Conservation (phyloP, 352 stramenopile genomes). For the Globisporangium camurandrum region DNA sequence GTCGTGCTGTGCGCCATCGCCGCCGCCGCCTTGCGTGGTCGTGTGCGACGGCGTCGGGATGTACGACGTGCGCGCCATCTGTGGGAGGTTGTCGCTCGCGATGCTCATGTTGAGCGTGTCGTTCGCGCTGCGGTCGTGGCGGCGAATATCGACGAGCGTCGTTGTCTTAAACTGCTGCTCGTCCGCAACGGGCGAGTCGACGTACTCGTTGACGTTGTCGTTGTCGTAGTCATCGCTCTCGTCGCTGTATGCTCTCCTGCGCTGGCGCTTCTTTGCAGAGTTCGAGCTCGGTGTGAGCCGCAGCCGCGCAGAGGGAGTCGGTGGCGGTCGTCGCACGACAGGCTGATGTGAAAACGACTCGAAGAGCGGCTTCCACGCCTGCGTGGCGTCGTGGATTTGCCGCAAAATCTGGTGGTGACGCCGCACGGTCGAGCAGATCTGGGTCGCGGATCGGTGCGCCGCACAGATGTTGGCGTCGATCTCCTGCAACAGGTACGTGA, state of each 20-base stretch:
- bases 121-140: conserved; percentile 25
- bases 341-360: conserved; percentile 54
- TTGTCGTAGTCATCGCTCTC: conserved; percentile 14
- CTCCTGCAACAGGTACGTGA: conserved; percentile 81
- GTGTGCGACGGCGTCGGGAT: conserved; percentile 35
- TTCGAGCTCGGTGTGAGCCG: conserved; percentile 16
- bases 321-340: conserved; percentile 26
- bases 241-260: no score
- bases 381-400: conserved; percentile 65
- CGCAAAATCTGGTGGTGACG: conserved; percentile 69
- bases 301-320: conserved; percentile 25
- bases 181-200: conserved; percentile 34
- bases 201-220: conserved; percentile 18
- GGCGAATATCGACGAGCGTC: conserved; percentile 42
- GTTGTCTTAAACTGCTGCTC: conserved; percentile 72
- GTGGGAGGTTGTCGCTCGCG: conserved; percentile 49
- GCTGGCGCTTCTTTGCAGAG: not conserved
- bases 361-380: conserved; percentile 74
- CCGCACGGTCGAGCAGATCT: conserved; percentile 62
- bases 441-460: conserved; percentile 64
- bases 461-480: conserved; percentile 80
- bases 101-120: conserved; percentile 58
- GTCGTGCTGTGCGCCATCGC: conserved; percentile 22
- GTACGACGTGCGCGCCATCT: conserved; percentile 61
- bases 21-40: no score